phyloP scores from a whole-genome alignment of 2,329 filamentous ascomycete species.

The Hypocrella siamensis region DNA sequence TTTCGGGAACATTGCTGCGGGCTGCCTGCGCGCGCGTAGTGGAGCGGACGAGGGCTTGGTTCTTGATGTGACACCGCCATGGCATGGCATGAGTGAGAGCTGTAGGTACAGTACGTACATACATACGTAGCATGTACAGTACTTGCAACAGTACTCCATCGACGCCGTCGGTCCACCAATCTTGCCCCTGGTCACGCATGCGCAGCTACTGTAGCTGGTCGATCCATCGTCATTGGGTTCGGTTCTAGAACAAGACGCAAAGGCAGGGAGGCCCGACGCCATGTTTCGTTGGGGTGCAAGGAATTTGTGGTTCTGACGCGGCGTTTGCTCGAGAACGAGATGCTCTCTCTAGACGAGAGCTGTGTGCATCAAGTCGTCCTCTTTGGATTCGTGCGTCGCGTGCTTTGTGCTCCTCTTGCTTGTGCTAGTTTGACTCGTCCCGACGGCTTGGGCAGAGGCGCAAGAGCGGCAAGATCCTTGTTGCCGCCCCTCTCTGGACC shows the following conservation, averaged over 20 bases:
- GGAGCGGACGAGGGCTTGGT: constrained; percentile 3
- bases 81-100: constrained; percentile 1
- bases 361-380: too few relatives aligned
- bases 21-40: constrained; percentile 4
- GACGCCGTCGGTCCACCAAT: background rate
- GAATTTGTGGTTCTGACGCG: too few relatives aligned
- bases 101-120: too few relatives aligned
- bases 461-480: constrained; percentile 11
- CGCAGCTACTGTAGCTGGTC: background rate
- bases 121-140: too few relatives aligned
- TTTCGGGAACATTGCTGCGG: constrained; percentile 3
- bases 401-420: background rate
- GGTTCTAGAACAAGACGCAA: background rate
- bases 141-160: background rate
- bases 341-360: too few relatives aligned
- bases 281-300: background rate
- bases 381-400: background rate
- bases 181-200: background rate
- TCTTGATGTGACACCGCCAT: constrained; percentile 2
- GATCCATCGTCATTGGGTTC: background rate
- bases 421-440: constrained; percentile 2
- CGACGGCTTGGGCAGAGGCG: constrained; percentile 6
- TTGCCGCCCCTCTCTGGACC: constrained; percentile 7
- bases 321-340: too few relatives aligned
- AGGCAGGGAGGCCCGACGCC: background rate